phyloP scores from a whole-genome alignment of 768 basidiomycete species.

The Pholiota microspora region DNA sequence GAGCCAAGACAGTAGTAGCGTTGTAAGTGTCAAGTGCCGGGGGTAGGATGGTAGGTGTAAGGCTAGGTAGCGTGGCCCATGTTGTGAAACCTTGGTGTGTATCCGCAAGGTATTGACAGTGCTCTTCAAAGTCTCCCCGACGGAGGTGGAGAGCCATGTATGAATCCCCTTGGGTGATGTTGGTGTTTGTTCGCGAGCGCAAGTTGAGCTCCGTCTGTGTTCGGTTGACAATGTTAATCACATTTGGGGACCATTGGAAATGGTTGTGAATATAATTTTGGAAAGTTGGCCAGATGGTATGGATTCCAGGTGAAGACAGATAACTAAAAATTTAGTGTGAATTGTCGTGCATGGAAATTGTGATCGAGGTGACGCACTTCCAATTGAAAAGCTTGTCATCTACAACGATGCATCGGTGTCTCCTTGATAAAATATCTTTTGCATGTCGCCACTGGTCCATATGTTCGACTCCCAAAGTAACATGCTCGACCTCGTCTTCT shows the following conservation, averaged over 20 bases:
- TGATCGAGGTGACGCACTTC: conserved; percentile 28
- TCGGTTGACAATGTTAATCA: conserved; percentile 32
- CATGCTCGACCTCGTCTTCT: conserved; percentile 32
- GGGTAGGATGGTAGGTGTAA: conserved; percentile 28
- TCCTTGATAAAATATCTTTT: conserved; percentile 25
- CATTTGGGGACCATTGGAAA: conserved; percentile 40
- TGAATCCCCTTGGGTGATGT: conserved; percentile 27
- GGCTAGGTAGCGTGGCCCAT: conserved; percentile 43
- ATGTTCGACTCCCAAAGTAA: conserved; percentile 26
- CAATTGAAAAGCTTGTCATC: conserved; percentile 44
- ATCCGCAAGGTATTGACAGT: conserved; percentile 36
- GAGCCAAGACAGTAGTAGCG: conserved; percentile 35
- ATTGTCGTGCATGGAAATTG: background rate
- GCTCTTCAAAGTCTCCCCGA: conserved; percentile 45
- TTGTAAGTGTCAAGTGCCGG: conserved; percentile 36
- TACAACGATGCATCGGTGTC: conserved; percentile 40
- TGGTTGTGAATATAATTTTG: conserved; percentile 34
- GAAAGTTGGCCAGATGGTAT: conserved; percentile 40
- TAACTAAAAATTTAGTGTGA: conserved; percentile 23
- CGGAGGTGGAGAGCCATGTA: conserved; percentile 49
- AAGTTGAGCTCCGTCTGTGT: conserved; percentile 33
- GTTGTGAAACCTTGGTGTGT: conserved; percentile 40
- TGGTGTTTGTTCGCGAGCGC: conserved; percentile 19
- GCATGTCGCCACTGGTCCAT: conserved; percentile 37
- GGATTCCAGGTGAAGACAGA: conserved; percentile 37